Base-by-base conservation (phyloP, 1,139 yeast genomes). In the Scheffersomyces cryptocercus region DNA sequence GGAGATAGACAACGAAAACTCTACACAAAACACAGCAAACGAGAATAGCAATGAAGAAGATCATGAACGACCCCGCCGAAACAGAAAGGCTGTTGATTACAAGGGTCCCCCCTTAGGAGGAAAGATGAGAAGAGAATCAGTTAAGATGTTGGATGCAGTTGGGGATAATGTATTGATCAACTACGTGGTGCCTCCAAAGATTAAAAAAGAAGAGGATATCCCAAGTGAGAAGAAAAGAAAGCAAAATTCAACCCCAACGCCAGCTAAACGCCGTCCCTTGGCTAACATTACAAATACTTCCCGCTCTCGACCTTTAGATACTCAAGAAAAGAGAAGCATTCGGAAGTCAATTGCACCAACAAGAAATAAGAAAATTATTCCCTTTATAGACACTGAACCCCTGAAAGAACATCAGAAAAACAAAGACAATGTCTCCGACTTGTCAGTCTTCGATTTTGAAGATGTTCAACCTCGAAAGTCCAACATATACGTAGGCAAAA, bases 51-150 rank as follows among this genome's bases (percentile, higher is more conserved):
- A 5, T 5, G 33, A 30, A 14, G 35, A 31, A 20, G 26, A 20
- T 6, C 26, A 20, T 20, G 26, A 5, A 6, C 26, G 26, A 8
- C 35, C 35, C 15, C 15, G 35, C 5, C 41, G 82, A 5, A 62
- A 79, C 35, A 72, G 81, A 3, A 77, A 75, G 51, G 73, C 77
- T 8, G 81, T 88, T 5, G 82, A 82, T 57, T 88, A 88, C 56
- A 82, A 82, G 12, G 74, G 84, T 29, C 88, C 93, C 0, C 81
- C 91, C 0, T 61, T 85, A 43, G 71, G 85, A 32, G 79, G 77
- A 12, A 88, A 87, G 55, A 76, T 85, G 83, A 75, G 96, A 56
- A 71, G 96, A 51, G 82, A 84, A 34, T 74, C 85, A 0, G 85
- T 71, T 31, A 73, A 74, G 50, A 66, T 84, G 38, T 78, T 78